phyloP scores from a whole-genome alignment of 2,329 filamentous ascomycete species.

The Amylocarpus encephaloides region DNA sequence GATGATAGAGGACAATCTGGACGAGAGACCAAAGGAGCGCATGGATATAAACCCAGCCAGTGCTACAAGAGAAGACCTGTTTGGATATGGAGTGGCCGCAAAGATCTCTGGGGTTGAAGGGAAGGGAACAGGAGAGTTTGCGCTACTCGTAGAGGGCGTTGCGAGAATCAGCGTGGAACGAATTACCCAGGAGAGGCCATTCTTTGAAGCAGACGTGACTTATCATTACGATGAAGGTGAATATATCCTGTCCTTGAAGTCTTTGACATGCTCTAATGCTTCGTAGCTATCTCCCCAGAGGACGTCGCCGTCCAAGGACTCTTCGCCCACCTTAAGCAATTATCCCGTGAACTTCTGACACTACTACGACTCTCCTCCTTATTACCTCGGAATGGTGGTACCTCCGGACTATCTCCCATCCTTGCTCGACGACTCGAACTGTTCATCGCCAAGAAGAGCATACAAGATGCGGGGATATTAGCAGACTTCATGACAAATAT shows the following conservation, averaged over 20 bases:
- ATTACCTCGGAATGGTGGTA: slow-evolving; percentile 61
- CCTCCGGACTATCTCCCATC: slow-evolving; percentile 68
- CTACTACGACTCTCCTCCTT: slow-evolving; percentile 79
- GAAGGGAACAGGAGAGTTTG: slow-evolving; percentile 67
- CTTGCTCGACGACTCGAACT: slow-evolving; percentile 80
- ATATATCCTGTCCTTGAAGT: slow-evolving; percentile 18
- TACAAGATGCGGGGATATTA: slow-evolving; percentile 74
- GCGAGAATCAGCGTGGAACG: slow-evolving; percentile 70
- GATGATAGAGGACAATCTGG: slow-evolving; percentile 58
- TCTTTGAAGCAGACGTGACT: slow-evolving; percentile 75
- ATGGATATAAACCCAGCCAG: slow-evolving; percentile 49
- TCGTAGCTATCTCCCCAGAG: slow-evolving; percentile 33
- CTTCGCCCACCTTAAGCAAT: slow-evolving; percentile 74
- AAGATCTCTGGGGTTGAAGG: slow-evolving; percentile 76
- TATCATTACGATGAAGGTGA: slow-evolving; percentile 64
- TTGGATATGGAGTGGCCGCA: slow-evolving; percentile 73
- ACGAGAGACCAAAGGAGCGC: slow-evolving; percentile 19
- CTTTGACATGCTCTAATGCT: slow-evolving; percentile 14
- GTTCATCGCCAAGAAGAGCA: slow-evolving; percentile 76
- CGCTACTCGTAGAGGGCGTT: slow-evolving; percentile 79
- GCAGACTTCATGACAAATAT: slow-evolving; percentile 98
- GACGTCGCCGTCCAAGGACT: slow-evolving; percentile 61
- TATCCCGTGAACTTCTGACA: slow-evolving; percentile 80
- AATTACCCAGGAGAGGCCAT: slow-evolving; percentile 70
- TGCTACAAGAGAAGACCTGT: slow-evolving; percentile 67